phyloP scores from a whole-genome alignment of 1,284 basidiomycete genomes.

The Pterula multifida region DNA sequence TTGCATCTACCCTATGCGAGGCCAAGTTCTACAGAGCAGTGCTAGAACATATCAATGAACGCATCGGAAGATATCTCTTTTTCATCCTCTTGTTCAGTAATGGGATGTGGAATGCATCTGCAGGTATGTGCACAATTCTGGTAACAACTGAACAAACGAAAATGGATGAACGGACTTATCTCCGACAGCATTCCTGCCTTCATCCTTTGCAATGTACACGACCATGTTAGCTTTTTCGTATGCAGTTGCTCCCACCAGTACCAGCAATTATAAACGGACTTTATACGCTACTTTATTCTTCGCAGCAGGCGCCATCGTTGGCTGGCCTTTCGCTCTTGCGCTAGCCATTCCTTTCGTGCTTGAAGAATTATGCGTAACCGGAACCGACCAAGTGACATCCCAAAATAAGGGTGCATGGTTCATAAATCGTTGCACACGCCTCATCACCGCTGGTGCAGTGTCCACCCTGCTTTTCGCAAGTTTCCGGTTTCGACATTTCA shows the following conservation, averaged over 20 bases:
- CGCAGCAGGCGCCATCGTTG: slow-evolving; percentile 78
- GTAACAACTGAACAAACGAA: too few species aligned
- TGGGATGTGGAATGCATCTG: slow-evolving; percentile 88
- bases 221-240: slow-evolving; percentile 75
- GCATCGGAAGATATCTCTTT: slow-evolving; percentile 86
- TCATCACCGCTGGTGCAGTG: slow-evolving; percentile 44
- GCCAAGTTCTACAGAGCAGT: slow-evolving; percentile 79
- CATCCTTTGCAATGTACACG: slow-evolving; percentile 91
- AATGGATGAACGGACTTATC: background rate
- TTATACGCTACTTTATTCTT: slow-evolving; percentile 59
- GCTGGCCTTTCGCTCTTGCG: slow-evolving; percentile 92
- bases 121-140: slow-evolving; percentile 56
- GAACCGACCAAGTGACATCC: slow-evolving; percentile 57
- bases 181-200: slow-evolving; percentile 78
- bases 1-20: slow-evolving; percentile 71
- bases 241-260: slow-evolving; percentile 60
- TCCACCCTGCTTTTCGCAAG: slow-evolving; percentile 63
- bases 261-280: slow-evolving; percentile 41
- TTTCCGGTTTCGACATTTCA: slow-evolving; percentile 13
- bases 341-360: slow-evolving; percentile 83
- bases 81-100: slow-evolving; percentile 78
- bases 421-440: slow-evolving; percentile 45
- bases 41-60: slow-evolving; percentile 73
- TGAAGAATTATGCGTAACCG: slow-evolving; percentile 79
- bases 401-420: slow-evolving; percentile 43